phyloP scores from a whole-genome alignment of 345 rosid species.

The Alliaria petiolata region DNA sequence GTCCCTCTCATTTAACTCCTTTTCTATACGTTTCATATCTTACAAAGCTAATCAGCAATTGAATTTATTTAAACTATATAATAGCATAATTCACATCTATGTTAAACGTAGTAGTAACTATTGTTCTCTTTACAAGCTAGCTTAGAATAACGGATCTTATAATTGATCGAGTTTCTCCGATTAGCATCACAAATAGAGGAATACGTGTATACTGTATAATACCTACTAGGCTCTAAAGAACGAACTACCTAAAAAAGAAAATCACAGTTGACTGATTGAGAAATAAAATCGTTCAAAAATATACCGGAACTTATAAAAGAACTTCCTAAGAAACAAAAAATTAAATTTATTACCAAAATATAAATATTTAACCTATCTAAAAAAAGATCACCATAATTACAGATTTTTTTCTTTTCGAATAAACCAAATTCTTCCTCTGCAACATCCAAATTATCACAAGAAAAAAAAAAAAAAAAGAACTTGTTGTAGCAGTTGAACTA shows the following conservation, averaged over 20 bases:
- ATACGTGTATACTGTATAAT: background rate
- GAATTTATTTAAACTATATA: background rate
- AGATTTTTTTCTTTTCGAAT: background rate
- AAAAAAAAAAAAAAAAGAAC: background rate
- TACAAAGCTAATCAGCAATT: background rate
- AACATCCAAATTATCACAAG: background rate
- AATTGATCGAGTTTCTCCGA: background rate
- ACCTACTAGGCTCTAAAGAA: background rate
- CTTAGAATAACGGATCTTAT: background rate
- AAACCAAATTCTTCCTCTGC: conserved; percentile 14
- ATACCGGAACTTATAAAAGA: background rate
- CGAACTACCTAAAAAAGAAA: conserved; percentile 7
- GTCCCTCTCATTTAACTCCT: conserved; percentile 20
- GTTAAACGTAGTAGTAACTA: background rate
- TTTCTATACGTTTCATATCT: background rate
- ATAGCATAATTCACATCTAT: background rate
- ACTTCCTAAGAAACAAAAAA: background rate
- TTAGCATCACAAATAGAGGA: background rate
- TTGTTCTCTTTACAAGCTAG: background rate
- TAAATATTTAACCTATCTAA: background rate
- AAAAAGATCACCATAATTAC: background rate
- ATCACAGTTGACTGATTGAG: conserved; percentile 3
- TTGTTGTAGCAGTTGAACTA: conserved; percentile 59
- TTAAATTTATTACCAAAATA: background rate
- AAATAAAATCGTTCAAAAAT: background rate